A percentile compares a stretch with the other conserved stretches of the same genome.
These are phyloP conservation scores for Aspergillus proliferans DNA, from an alignment of 2,329 filamentous ascomycete genomes.

Conservation along the genomic window DNA sequence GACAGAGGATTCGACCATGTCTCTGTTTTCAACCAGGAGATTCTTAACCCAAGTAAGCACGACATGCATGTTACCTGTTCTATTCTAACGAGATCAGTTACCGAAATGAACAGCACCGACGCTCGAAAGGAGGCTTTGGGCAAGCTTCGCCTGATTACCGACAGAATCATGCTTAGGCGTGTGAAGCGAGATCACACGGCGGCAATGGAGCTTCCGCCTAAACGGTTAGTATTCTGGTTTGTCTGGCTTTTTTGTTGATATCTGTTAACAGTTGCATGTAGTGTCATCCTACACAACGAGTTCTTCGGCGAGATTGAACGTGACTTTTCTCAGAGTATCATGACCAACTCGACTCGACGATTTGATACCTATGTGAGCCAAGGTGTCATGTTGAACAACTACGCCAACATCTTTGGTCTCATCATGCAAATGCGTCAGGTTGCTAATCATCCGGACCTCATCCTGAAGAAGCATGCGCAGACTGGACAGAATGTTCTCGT, in stretches of 20 bases:
- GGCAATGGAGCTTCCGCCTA: slow-evolving; percentile 93
- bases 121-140: slow-evolving; percentile 64
- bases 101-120: slow-evolving; percentile 48
- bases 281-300: slow-evolving; percentile 79
- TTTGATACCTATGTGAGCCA: slow-evolving; percentile 95
- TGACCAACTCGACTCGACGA: slow-evolving; percentile 79
- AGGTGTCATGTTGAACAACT: slow-evolving; percentile 92
- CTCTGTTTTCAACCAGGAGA: slow-evolving; percentile 88
- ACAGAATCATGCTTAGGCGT: slow-evolving; percentile 90
- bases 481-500: slow-evolving; percentile 85
- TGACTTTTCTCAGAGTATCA: slow-evolving; percentile 92
- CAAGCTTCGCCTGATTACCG: slow-evolving; percentile 82
- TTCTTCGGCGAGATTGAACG: slow-evolving; percentile 96
- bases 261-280: slow-evolving; percentile 11
- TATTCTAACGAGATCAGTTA: slow-evolving; percentile 39
- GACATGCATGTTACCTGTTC: slow-evolving; percentile 32
- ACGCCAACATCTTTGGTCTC: slow-evolving; percentile 96
- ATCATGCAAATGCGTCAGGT: slow-evolving; percentile 99
- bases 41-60: slow-evolving; percentile 66
- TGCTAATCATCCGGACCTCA: slow-evolving; percentile 89
- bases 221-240: slow-evolving; percentile 50
- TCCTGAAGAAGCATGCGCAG: slow-evolving; percentile 79
- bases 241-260: neutral
- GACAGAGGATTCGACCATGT: slow-evolving; percentile 58
- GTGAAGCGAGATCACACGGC: slow-evolving; percentile 90